phyloP scores from a whole-genome alignment of 192 early-diverging fungal genomes.

The Entomortierella beljakovae region DNA sequence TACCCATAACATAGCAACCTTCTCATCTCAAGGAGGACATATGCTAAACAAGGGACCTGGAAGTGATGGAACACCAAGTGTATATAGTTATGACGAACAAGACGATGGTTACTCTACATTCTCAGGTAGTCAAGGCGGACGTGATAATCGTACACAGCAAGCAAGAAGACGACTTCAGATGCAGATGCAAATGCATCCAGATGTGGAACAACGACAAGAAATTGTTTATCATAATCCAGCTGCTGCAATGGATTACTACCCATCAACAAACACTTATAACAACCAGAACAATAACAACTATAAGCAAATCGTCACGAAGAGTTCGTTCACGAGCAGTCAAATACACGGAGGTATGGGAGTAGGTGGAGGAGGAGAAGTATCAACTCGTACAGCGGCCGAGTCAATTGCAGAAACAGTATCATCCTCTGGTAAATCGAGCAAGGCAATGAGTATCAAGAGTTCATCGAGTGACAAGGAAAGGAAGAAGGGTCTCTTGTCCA shows the following conservation, averaged over 20 bases:
- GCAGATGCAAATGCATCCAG: constrained; percentile 37
- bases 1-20: neutral
- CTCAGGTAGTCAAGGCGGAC: constrained; percentile 4
- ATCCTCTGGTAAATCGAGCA: constrained; percentile 30
- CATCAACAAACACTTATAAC: too few species aligned
- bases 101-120: constrained; percentile 22
- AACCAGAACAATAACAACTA: too few species aligned
- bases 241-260: neutral
- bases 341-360: constrained; percentile 6
- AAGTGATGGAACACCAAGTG: constrained; percentile 23
- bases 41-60: constrained; percentile 11
- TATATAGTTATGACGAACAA: constrained; percentile 25
- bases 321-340: too few species aligned
- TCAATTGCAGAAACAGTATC: constrained; percentile 7
- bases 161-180: constrained; percentile 42
- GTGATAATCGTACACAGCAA: constrained; percentile 22
- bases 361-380: neutral
- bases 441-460: constrained; percentile 39
- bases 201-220: neutral
- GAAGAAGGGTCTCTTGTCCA: constrained; percentile 40
- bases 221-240: constrained; percentile 5
- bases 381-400: constrained; percentile 11
- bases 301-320: too few species aligned
- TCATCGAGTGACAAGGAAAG: constrained; percentile 26
- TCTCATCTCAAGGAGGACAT: constrained; percentile 13